Evolutionary conservation across 345 rosid genomes (phyloP).

Genomic region (Euphorbia tirucalli): DNA sequence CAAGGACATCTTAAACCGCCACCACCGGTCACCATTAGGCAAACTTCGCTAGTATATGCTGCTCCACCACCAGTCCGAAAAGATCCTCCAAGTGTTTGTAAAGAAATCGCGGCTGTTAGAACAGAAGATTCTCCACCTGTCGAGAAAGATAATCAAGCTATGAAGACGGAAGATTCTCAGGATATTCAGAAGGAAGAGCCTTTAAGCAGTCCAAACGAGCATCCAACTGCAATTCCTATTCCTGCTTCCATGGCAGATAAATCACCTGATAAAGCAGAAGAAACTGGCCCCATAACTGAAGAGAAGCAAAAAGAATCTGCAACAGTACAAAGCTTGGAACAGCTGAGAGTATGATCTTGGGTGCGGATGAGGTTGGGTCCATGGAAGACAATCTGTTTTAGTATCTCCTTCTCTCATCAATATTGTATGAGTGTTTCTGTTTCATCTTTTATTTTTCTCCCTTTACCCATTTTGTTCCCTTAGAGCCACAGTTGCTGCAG

Average conservation of each 20-base stretch:
- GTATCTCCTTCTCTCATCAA: slow-evolving; percentile 22
- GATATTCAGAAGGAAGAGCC: slow-evolving; percentile 17
- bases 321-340: slow-evolving; percentile 46
- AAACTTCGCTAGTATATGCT: slow-evolving; percentile 64
- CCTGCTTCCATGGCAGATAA: slow-evolving; percentile 13
- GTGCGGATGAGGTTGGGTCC: slow-evolving; percentile 6
- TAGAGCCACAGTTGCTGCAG: slow-evolving; percentile 33
- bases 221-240: slow-evolving; percentile 9
- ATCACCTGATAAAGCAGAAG: slow-evolving; percentile 25
- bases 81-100: slow-evolving; percentile 26
- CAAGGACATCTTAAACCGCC: slow-evolving; percentile 42
- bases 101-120: slow-evolving; percentile 21
- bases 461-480: background rate
- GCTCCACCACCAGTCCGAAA: slow-evolving; percentile 44
- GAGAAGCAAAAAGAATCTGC: slow-evolving; percentile 34
- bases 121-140: slow-evolving; percentile 8
- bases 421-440: slow-evolving; percentile 26
- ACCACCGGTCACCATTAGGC: slow-evolving; percentile 74
- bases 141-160: slow-evolving; percentile 17
- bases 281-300: slow-evolving; percentile 27
- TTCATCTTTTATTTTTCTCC: slow-evolving; percentile 5
- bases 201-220: slow-evolving; percentile 4
- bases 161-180: slow-evolving; percentile 1
- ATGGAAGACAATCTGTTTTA: slow-evolving; percentile 30
- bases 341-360: slow-evolving; percentile 49